Conservation (phyloP, 768 basidiomycete genomes). For the Termitomyces sp. region DNA sequence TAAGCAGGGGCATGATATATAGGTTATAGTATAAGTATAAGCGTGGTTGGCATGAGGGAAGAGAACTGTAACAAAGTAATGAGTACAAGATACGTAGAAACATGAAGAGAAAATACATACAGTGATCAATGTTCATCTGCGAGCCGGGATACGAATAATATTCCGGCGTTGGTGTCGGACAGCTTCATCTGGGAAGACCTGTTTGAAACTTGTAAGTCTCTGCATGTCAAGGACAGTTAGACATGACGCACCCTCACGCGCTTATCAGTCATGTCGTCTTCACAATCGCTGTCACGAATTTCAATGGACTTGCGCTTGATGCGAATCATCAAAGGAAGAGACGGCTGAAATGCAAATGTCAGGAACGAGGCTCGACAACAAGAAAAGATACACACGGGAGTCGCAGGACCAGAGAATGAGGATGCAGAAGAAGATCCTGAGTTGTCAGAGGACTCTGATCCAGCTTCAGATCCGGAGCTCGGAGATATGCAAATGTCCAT, state of each 20-base stretch:
- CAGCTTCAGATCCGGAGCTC: constrained; percentile 7
- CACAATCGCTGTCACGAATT: constrained; percentile 8
- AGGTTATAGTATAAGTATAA: not conserved
- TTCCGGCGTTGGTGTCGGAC: constrained; percentile 7
- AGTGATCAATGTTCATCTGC: constrained; percentile 5
- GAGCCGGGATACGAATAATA: constrained; percentile 13
- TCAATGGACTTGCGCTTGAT: constrained; percentile 33
- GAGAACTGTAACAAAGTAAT: not conserved
- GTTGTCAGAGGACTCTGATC: constrained; percentile 5
- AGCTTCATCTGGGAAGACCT: constrained; percentile 14
- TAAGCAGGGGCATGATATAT: not conserved
- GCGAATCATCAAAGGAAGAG: constrained; percentile 19
- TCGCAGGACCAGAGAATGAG: constrained; percentile 19
- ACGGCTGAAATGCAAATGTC: not conserved
- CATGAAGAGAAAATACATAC: not conserved
- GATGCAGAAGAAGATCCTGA: constrained; percentile 15
- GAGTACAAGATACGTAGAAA: not conserved
- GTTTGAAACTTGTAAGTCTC: not conserved
- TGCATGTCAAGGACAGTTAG: not conserved
- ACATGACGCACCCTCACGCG: constrained; percentile 28
- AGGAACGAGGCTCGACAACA: not conserved
- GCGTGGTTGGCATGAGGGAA: not conserved
- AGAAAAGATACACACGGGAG: constrained; percentile 21
- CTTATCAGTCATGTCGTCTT: constrained; percentile 23
- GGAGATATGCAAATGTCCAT: constrained; percentile 11